Conservation (phyloP, 352 stramenopile genomes). For the Phytopythium delawarense region DNA sequence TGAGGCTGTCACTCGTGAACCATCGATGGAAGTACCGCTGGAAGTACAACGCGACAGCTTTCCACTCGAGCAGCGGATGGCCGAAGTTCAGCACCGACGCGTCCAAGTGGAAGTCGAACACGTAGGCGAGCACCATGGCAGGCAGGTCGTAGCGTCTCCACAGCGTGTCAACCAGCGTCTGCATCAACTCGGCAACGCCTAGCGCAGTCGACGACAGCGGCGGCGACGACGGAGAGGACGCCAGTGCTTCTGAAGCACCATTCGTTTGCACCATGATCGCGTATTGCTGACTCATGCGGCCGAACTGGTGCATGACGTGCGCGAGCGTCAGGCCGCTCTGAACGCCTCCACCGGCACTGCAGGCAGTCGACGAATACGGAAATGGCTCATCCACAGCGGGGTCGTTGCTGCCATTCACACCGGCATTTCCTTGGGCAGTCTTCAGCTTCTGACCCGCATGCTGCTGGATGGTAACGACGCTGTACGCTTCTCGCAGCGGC, state of each 20-base stretch:
- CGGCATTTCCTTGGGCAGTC: background rate
- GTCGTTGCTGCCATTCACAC: background rate
- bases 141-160: constrained; percentile 76
- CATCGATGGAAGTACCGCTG: constrained; percentile 63
- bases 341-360: constrained; percentile 12
- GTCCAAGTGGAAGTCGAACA: constrained; percentile 81
- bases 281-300: constrained; percentile 71
- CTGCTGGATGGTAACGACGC: constrained; percentile 45
- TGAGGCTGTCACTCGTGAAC: constrained; percentile 28
- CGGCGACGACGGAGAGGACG: constrained; percentile 4
- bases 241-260: background rate
- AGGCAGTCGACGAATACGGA: background rate
- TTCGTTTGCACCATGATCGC: constrained; percentile 17
- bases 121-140: constrained; percentile 66
- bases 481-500: constrained; percentile 62
- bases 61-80: constrained; percentile 43
- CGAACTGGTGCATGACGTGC: constrained; percentile 78
- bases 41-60: constrained; percentile 57
- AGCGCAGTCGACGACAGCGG: constrained; percentile 4
- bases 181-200: constrained; percentile 39
- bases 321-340: constrained; percentile 53
- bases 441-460: constrained; percentile 12
- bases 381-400: background rate
- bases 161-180: constrained; percentile 45
- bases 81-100: constrained; percentile 46